phyloP scores from a whole-genome alignment of 1,139 yeast species.

The Candida sp. region DNA sequence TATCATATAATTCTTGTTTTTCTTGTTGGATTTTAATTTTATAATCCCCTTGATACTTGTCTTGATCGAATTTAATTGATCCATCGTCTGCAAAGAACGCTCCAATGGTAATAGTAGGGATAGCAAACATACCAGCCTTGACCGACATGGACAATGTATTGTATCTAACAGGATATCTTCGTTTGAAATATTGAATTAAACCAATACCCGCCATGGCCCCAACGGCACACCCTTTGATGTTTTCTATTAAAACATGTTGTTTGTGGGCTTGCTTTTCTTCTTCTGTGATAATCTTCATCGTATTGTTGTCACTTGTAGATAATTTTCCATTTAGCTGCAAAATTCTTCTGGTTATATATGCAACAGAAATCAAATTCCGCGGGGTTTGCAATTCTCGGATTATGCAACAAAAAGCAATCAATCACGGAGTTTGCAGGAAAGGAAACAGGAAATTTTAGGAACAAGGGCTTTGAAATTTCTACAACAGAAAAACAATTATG shows the following conservation, averaged over 20 bases:
- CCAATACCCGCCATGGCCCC: conserved; percentile 56
- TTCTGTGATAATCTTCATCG: conserved; percentile 64
- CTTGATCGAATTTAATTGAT: conserved; percentile 51
- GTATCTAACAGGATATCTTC: conserved; percentile 18
- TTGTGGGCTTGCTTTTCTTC: conserved; percentile 68
- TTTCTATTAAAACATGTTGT: conserved; percentile 56
- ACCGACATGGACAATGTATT: conserved; percentile 37
- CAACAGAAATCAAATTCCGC: neutral
- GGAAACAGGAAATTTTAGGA: neutral
- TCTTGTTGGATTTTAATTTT: conserved; percentile 14
- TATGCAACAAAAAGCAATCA: neutral
- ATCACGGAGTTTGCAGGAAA: neutral
- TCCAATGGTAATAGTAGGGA: conserved; percentile 56
- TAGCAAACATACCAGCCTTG: conserved; percentile 53
- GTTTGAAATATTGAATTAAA: conserved; percentile 27
- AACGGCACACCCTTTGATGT: conserved; percentile 54
- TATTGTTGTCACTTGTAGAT: neutral
- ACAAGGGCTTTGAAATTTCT: neutral
- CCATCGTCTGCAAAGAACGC: conserved; percentile 60
- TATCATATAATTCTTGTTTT: conserved; percentile 44
- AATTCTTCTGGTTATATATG: neutral
- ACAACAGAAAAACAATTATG: too few relatives aligned
- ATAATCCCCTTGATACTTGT: conserved; percentile 33
- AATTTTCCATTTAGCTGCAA: neutral
- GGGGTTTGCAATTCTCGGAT: neutral